Evolutionary conservation across 2,329 filamentous ascomycete species (phyloP), one percentile per base, ranked within the genome.

Genomic region (Penicillium sp.): DNA sequence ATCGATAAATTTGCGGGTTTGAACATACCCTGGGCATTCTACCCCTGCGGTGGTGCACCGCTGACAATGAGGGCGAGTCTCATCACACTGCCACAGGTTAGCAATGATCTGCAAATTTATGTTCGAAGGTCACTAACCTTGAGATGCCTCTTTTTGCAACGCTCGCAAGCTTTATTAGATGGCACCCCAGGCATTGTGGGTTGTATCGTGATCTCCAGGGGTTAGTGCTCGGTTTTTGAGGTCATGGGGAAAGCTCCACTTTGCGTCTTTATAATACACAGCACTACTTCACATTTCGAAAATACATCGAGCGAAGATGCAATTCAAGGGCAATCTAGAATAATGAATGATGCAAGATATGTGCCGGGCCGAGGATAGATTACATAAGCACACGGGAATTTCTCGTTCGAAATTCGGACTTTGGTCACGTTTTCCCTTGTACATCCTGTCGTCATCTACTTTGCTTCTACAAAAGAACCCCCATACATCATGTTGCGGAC

Each of bases 1-100:
- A 50, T 77, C 75, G 46, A 77, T 75, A 55, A 77, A 77, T 43
- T 77, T 77, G 55, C 75, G 74, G 23, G 70, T 76, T 52, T 75
- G 72, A 21, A 75, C 70, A 68, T 76, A 77, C n/a, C 75, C 75
- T 0, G 74, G 73, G 45, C 75, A 77, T 51, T 75, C 68, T 25
- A 73, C 69, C 13, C 73, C 73, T 7, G 74, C 70, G 45, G 68
- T 65, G 29, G 64, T 64, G 57, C 75, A 77, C 21, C 74, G 70
- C 53, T 72, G 70, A 53, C 75, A 77, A 15, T 68, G 66, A 5
- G 75, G 73, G 8, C 75, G 70, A 41, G 68, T 67, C 57, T 76
- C 75, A 62, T 77, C 75, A 59, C 75, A 77, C 75, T 77, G 31
- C 19, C 2, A 27, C 23, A 19, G 45, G 33, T 57, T 31, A 58